Conservation (phyloP, 176 grass and related monocot species). For the Otatea glauca region DNA sequence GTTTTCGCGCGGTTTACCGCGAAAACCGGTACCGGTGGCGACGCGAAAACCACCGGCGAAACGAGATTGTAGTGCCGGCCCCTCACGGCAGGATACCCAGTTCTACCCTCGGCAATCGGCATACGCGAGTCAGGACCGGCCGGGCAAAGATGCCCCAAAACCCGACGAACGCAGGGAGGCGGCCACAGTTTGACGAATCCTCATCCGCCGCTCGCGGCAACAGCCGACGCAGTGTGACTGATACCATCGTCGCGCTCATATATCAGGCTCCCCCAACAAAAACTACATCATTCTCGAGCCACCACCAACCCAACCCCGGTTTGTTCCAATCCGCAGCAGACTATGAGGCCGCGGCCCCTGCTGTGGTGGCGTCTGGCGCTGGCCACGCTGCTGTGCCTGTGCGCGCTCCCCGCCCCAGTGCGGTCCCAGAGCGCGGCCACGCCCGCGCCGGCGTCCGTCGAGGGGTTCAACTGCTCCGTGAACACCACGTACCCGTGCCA, state of each 20-base stretch:
- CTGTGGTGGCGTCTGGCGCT: not conserved
- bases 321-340: not conserved
- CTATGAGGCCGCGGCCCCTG: constrained; percentile 1
- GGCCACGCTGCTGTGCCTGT: constrained; percentile 31
- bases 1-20: too few species aligned
- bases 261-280: not conserved
- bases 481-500: constrained; percentile 72
- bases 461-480: constrained; percentile 72
- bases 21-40: too few species aligned
- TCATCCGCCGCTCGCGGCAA: constrained; percentile 43
- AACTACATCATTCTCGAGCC: not conserved
- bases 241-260: constrained; percentile 7
- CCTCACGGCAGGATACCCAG: too few species aligned
- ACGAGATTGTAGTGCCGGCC: too few species aligned
- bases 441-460: constrained; percentile 44
- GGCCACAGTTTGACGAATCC: not conserved
- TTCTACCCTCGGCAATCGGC: too few species aligned
- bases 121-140: constrained; percentile 12
- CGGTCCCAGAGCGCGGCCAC: constrained; percentile 36
- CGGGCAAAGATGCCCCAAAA: not conserved
- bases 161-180: constrained; percentile 10
- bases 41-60: too few species aligned
- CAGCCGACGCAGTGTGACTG: not conserved
- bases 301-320: not conserved
- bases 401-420: constrained; percentile 24